Evolutionary conservation across 768 basidiomycete species (phyloP).

Genomic region (Flagelloscypha sp.): DNA sequence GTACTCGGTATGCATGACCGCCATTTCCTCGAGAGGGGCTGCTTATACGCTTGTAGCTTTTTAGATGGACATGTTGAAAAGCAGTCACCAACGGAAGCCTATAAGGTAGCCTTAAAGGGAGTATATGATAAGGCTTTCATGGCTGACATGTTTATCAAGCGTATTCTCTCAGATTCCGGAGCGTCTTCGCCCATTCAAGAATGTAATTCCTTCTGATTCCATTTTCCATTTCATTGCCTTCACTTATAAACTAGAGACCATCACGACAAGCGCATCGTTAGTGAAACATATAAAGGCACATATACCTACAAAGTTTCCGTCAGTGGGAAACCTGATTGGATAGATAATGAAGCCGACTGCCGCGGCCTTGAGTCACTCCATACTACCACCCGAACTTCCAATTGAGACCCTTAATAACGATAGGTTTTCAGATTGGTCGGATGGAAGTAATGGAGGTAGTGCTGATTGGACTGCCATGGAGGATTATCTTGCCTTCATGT

Average conservation of each 20-base stretch:
- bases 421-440: background rate
- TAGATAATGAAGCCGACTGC: background rate
- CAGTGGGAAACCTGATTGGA: background rate
- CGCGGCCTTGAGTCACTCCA: background rate
- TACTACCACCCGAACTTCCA: background rate
- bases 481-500: background rate
- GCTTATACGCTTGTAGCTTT: too few species aligned
- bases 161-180: background rate
- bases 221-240: too few species aligned
- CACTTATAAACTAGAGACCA: too few species aligned
- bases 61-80: background rate
- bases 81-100: background rate
- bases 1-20: too few species aligned
- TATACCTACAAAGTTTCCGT: background rate
- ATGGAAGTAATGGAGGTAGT: background rate
- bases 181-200: background rate
- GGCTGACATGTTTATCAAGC: too few species aligned
- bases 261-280: conserved; percentile 1
- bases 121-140: too few species aligned
- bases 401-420: background rate
- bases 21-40: too few species aligned
- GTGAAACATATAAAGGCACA: background rate
- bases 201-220: too few species aligned
- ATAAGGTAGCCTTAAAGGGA: too few species aligned
- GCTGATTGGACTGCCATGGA: conserved; percentile 1